phyloP scores from a whole-genome alignment of 768 basidiomycete species.

The Suillus occidentalis region DNA sequence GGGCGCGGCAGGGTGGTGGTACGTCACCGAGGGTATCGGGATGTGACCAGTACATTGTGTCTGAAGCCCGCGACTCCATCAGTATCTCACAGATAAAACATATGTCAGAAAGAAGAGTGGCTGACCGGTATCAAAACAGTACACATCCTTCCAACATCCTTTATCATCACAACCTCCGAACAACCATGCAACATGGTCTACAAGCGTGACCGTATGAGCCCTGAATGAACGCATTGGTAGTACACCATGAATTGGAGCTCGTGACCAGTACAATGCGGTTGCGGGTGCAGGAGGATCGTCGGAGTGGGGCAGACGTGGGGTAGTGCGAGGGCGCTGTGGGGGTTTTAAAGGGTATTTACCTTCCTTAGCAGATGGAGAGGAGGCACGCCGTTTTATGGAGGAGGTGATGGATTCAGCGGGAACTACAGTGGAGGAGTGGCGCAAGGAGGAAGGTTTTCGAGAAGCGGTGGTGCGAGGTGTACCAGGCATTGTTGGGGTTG shows the following conservation, averaged over 20 bases:
- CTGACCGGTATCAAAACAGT: slow-evolving; percentile 82
- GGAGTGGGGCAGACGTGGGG: slow-evolving; percentile 61
- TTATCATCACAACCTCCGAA: slow-evolving; percentile 89
- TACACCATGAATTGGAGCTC: slow-evolving; percentile 73
- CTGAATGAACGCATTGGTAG: slow-evolving; percentile 70
- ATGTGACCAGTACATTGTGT: slow-evolving; percentile 88
- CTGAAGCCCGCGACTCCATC: slow-evolving; percentile 34
- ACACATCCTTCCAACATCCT: slow-evolving; percentile 72
- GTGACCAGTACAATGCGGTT: slow-evolving; percentile 84
- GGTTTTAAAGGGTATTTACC: slow-evolving; percentile 13
- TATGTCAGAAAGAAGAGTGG: background rate
- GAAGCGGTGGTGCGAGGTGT: slow-evolving; percentile 27
- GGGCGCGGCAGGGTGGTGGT: slow-evolving; percentile 83
- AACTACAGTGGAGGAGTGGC: slow-evolving; percentile 30
- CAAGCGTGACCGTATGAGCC: slow-evolving; percentile 81
- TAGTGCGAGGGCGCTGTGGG: slow-evolving; percentile 39
- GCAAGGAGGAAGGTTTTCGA: slow-evolving; percentile 33
- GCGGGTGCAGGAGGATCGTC: slow-evolving; percentile 63
- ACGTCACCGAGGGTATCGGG: slow-evolving; percentile 75
- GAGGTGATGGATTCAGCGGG: slow-evolving; percentile 24
- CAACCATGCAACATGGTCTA: slow-evolving; percentile 82
- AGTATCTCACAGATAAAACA: slow-evolving; percentile 4
- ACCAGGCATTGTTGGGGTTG: slow-evolving; percentile 21
- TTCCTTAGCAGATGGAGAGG: slow-evolving; percentile 31
- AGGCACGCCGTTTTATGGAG: slow-evolving; percentile 24